These are phyloP conservation scores for Cercophora scortea DNA, from an alignment of 495 filamentous ascomycete genomes.

Conservation along the genomic window DNA sequence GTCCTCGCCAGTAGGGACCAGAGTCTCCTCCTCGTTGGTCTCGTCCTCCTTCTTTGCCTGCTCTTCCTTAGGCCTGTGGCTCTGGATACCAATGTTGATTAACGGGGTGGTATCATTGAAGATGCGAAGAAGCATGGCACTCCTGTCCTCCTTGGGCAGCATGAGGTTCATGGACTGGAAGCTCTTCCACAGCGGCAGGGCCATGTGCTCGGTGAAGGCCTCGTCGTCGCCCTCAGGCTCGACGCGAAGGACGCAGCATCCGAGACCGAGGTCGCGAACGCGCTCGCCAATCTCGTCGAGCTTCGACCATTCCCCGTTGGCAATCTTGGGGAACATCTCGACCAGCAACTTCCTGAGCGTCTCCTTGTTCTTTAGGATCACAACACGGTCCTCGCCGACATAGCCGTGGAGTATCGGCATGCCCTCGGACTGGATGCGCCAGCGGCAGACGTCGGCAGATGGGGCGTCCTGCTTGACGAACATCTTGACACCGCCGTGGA, in stretches of 20 bases:
- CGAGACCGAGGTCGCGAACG: slow-evolving; percentile 72
- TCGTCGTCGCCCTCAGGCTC: slow-evolving; percentile 61
- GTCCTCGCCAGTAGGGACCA: background rate
- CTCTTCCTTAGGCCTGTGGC: background rate
- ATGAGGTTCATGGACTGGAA: slow-evolving; percentile 85
- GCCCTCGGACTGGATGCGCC: slow-evolving; percentile 93
- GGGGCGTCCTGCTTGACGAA: slow-evolving; percentile 96
- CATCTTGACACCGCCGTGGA: slow-evolving; percentile 96
- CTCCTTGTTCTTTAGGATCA: slow-evolving; percentile 62
- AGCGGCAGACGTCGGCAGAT: slow-evolving; percentile 71
- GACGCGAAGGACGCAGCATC: slow-evolving; percentile 83
- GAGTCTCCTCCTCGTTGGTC: background rate
- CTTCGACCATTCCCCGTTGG: slow-evolving; percentile 55
- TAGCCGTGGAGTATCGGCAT: slow-evolving; percentile 81
- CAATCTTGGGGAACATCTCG: slow-evolving; percentile 91
- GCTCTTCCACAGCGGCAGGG: slow-evolving; percentile 86
- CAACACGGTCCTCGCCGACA: slow-evolving; percentile 69
- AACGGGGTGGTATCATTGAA: slow-evolving; percentile 79
- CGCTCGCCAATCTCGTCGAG: slow-evolving; percentile 82
- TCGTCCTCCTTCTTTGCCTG: background rate
- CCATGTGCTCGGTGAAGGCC: slow-evolving; percentile 72
- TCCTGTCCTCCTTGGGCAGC: slow-evolving; percentile 92
- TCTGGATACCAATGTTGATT: slow-evolving; percentile 44
- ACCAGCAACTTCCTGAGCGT: slow-evolving; percentile 74
- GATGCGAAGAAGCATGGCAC: slow-evolving; percentile 82